Conservation (phyloP, 2,329 filamentous ascomycete species). For the Rutstroemia sp. region DNA sequence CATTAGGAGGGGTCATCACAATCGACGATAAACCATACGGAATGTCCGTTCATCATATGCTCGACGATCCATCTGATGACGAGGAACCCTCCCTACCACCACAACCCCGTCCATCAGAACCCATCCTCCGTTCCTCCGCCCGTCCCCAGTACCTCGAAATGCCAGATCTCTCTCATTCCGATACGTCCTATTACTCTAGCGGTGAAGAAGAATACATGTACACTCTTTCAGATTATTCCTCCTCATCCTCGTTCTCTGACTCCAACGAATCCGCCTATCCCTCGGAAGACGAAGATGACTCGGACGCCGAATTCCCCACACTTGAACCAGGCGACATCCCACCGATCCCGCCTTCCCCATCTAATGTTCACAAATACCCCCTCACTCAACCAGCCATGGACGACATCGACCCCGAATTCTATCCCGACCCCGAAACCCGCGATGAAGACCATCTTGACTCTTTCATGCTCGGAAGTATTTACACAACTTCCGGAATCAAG, state of each 20-base stretch:
- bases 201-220: conserved; percentile 48
- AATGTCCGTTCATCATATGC: conserved; percentile 96
- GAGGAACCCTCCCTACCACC: conserved; percentile 34
- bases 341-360: conserved; percentile 67
- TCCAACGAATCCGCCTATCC: conserved; percentile 13
- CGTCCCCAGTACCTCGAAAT: conserved; percentile 17
- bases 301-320: conserved; percentile 46
- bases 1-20: conserved; percentile 79
- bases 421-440: conserved; percentile 61
- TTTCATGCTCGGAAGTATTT: conserved; percentile 73
- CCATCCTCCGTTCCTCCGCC: conserved; percentile 24
- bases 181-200: conserved; percentile 24
- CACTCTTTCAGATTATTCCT: conserved; percentile 56
- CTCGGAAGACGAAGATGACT: conserved; percentile 33
- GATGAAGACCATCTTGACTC: conserved; percentile 76
- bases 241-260: conserved; percentile 33
- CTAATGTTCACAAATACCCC: conserved; percentile 56
- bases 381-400: conserved; percentile 91
- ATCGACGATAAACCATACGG: conserved; percentile 81
- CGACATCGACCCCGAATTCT: conserved; percentile 78
- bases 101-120: conserved; percentile 22
- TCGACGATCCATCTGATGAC: conserved; percentile 59
- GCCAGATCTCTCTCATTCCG: conserved; percentile 31
- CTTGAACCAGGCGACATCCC: conserved; percentile 69
- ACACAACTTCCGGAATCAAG: conserved; percentile 84